Conservation (phyloP, 2,329 filamentous ascomycete genomes). For the Fusarium veterinarium region DNA sequence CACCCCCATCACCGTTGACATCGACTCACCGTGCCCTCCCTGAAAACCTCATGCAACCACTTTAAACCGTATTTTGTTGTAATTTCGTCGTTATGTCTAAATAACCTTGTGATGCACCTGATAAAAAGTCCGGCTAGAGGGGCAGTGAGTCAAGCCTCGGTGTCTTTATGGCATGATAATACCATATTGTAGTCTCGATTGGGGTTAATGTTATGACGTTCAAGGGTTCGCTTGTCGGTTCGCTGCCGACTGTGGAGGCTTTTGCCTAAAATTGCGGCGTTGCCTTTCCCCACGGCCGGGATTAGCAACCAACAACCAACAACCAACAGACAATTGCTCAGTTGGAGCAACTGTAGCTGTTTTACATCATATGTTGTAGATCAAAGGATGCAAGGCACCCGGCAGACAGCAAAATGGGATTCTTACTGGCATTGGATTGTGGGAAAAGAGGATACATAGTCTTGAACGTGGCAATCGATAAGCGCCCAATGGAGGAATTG, state of each 20-base stretch:
- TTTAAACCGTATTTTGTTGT: conserved; percentile 12
- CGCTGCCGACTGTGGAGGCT: conserved; percentile 32
- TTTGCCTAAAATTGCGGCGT: conserved; percentile 40
- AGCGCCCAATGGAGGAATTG: conserved; percentile 14
- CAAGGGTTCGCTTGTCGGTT: conserved; percentile 18
- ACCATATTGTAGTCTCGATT: conserved; percentile 1
- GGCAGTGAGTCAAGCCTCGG: conserved; percentile 21
- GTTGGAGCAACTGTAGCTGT: background rate
- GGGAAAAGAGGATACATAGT: background rate
- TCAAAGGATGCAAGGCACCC: conserved; percentile 34
- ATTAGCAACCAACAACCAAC: conserved; percentile 24
- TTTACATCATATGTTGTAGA: conserved; percentile 14
- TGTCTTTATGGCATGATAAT: conserved; percentile 6
- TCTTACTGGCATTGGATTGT: background rate
- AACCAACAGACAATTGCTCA: conserved; percentile 1
- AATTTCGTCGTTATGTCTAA: background rate
- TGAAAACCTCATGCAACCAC: conserved; percentile 33
- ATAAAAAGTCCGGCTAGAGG: conserved; percentile 17
- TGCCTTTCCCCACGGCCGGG: conserved; percentile 14
- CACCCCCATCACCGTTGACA: conserved; percentile 8
- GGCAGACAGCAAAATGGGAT: background rate
- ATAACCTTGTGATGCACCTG: background rate
- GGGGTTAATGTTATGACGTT: conserved; percentile 11
- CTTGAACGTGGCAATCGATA: conserved; percentile 23
- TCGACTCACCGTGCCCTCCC: conserved; percentile 24